phyloP scores from a whole-genome alignment of 371 early-diverging fungal genomes.

The Mortierella sp. region DNA sequence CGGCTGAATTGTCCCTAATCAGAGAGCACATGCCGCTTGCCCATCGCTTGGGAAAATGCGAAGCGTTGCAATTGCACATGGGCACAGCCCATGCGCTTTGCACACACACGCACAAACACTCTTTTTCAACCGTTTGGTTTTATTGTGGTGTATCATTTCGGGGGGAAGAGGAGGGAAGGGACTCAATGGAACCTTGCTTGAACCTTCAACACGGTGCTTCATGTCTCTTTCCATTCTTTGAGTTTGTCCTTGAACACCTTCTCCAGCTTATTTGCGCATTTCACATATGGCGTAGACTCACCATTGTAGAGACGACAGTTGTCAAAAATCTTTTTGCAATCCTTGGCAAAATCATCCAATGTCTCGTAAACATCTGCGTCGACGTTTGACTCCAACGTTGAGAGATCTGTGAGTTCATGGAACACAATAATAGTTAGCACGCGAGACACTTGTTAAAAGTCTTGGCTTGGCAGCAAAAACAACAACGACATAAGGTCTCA shows the following conservation, averaged over 20 bases:
- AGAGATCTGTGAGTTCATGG: constrained; percentile 68
- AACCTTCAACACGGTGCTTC: not conserved
- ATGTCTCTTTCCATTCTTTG: constrained; percentile 53
- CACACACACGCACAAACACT: not conserved
- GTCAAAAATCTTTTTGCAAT: constrained; percentile 83
- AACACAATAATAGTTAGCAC: not conserved
- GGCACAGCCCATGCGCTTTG: constrained; percentile 2
- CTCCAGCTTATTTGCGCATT: constrained; percentile 80
- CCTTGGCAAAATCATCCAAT: constrained; percentile 78
- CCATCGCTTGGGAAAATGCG: not conserved
- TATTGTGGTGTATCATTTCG: too few relatives aligned
- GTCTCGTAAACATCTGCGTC: constrained; percentile 79
- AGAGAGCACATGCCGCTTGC: not conserved
- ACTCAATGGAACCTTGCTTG: too few relatives aligned
- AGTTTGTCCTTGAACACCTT: constrained; percentile 74
- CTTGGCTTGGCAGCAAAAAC: too few relatives aligned
- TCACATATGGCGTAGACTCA: constrained; percentile 80
- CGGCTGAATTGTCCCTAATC: constrained; percentile 23
- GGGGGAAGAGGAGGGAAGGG: too few relatives aligned
- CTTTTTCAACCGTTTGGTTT: too few relatives aligned
- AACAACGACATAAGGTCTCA: too few relatives aligned
- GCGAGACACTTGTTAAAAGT: too few relatives aligned
- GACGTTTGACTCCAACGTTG: constrained; percentile 79
- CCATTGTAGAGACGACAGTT: constrained; percentile 92
- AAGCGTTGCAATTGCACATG: not conserved